A percentile compares a stretch with the other conserved stretches of the same genome.
Conservation (phyloP, 2,329 filamentous ascomycete genomes). For the Fusarium globosum region DNA sequence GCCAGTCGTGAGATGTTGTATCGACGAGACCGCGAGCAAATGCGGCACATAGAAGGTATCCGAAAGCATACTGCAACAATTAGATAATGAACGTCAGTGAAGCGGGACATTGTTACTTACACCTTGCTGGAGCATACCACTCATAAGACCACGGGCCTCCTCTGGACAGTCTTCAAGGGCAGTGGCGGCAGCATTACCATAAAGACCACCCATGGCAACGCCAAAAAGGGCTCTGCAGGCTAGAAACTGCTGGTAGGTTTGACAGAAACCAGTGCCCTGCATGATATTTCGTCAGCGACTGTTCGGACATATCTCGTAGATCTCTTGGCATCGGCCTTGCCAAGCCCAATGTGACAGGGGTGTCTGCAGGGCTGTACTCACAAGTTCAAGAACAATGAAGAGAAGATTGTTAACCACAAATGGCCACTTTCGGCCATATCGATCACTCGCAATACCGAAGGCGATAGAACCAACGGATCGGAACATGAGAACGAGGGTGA, state of each 20-base stretch:
- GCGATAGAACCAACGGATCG: constrained; percentile 65
- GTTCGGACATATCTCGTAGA: constrained; percentile 3
- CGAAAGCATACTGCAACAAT: constrained; percentile 63
- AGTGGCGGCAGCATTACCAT: constrained; percentile 83
- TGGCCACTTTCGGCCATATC: constrained; percentile 74
- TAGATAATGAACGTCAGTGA: not conserved
- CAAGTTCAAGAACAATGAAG: constrained; percentile 77
- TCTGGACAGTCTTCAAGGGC: constrained; percentile 79
- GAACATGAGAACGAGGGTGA: constrained; percentile 72
- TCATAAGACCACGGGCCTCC: constrained; percentile 77
- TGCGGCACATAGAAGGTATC: constrained; percentile 71
- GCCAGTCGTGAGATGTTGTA: constrained; percentile 83
- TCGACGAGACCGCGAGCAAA: constrained; percentile 75
- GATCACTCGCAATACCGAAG: constrained; percentile 66
- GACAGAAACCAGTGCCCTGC: constrained; percentile 73
- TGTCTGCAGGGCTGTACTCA: constrained; percentile 49
- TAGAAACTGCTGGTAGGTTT: constrained; percentile 77
- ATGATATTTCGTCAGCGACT: constrained; percentile 14
- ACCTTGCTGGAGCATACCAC: constrained; percentile 80
- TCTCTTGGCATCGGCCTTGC: not conserved
- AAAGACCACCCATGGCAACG: constrained; percentile 83
- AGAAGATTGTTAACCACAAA: constrained; percentile 81
- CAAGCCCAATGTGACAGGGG: constrained; percentile 2
- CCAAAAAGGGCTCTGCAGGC: constrained; percentile 81
- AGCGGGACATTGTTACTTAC: constrained; percentile 42